A percentile compares a stretch with the other conserved stretches of the same genome.
Evolutionary conservation across 108 stramenopile genomes (phyloP).

Genomic region (Skeletonema costatum): DNA sequence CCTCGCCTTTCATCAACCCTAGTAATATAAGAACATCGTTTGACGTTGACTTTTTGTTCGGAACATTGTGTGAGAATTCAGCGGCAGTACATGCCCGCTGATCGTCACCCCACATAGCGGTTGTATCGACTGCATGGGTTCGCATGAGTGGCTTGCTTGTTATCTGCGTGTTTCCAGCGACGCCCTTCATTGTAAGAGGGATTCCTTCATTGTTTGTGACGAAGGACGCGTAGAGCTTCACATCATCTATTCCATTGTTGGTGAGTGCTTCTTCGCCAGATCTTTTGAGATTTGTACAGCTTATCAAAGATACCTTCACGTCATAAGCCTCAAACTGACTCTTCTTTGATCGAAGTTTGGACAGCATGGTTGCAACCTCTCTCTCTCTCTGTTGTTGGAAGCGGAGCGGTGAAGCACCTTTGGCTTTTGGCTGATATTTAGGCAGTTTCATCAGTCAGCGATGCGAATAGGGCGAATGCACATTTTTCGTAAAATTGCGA

Average conservation of each 20-base stretch:
- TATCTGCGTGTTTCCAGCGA: not conserved
- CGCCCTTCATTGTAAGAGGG: not conserved
- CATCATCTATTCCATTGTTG: not conserved
- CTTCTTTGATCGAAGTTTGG: not conserved
- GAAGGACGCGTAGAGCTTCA: not conserved
- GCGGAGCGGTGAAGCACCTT: too few relatives aligned
- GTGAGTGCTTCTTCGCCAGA: not conserved
- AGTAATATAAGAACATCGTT: not conserved
- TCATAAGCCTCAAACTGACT: not conserved
- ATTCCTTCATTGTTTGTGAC: not conserved
- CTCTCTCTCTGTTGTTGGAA: not conserved
- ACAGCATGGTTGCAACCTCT: not conserved
- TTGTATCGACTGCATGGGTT: not conserved
- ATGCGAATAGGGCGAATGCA: too few relatives aligned
- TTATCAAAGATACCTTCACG: not conserved
- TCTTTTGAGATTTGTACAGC: not conserved
- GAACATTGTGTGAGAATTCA: not conserved
- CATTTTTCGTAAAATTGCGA: too few relatives aligned
- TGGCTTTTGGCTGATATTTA: too few relatives aligned
- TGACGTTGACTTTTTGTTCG: not conserved
- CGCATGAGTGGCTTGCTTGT: not conserved
- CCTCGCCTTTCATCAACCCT: not conserved
- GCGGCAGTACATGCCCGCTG: not conserved
- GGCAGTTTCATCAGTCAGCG: too few relatives aligned
- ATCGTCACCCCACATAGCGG: not conserved